Conservation (phyloP, 768 basidiomycete species). For the Lentinula detonsa region DNA sequence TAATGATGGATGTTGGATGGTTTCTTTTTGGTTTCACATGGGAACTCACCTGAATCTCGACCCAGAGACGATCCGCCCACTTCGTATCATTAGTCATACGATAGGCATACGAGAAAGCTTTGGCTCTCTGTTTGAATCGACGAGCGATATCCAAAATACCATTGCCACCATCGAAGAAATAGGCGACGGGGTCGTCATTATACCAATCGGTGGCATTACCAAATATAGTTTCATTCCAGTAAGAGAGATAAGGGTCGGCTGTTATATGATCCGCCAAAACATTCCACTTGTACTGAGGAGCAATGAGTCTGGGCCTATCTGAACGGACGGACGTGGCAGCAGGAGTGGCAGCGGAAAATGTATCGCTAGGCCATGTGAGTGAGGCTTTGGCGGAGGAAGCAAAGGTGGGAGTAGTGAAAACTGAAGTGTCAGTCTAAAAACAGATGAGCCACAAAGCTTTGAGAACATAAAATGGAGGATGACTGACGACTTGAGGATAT, state of each 20-base stretch:
- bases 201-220: conserved; percentile 78
- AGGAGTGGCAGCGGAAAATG: conserved; percentile 54
- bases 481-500: conserved; percentile 83
- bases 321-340: conserved; percentile 54
- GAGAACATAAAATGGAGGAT: background rate
- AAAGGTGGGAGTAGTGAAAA: conserved; percentile 70
- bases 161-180: conserved; percentile 74
- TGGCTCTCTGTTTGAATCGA: conserved; percentile 84
- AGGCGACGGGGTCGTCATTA: conserved; percentile 54
- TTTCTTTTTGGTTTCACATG: background rate
- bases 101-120: conserved; percentile 89
- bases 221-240: conserved; percentile 91
- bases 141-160: conserved; percentile 92
- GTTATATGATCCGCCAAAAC: conserved; percentile 73
- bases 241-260: conserved; percentile 77
- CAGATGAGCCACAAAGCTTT: background rate
- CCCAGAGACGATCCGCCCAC: conserved; percentile 84
- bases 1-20: background rate
- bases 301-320: conserved; percentile 88
- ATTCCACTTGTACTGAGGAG: conserved; percentile 88
- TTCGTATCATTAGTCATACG: conserved; percentile 87
- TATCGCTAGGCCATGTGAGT: conserved; percentile 74
- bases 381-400: conserved; percentile 42
- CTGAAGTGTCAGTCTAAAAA: conserved; percentile 66
- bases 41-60: conserved; percentile 70